phyloP scores from a whole-genome alignment of 2,329 filamentous ascomycete genomes.

The Xylariales sp. region DNA sequence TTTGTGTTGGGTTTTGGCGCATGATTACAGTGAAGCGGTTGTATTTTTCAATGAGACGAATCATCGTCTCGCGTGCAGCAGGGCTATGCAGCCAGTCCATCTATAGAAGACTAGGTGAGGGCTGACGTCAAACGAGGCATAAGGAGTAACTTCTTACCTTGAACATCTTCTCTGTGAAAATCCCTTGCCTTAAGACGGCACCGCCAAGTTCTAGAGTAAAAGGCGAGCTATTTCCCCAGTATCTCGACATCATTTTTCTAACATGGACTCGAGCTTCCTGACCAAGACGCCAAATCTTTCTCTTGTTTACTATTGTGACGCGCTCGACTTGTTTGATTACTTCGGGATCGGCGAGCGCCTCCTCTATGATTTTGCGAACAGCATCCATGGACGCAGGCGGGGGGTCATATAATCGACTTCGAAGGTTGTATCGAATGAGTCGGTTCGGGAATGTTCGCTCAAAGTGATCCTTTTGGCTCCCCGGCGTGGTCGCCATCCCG shows the following conservation, averaged over 20 bases:
- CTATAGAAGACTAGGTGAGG: constrained; percentile 30
- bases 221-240: constrained; percentile 74
- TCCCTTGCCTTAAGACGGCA: constrained; percentile 73
- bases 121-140: neutral
- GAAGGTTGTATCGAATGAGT: constrained; percentile 62
- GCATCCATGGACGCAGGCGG: constrained; percentile 59
- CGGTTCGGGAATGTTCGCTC: constrained; percentile 67
- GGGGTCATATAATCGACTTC: constrained; percentile 54
- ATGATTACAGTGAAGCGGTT: constrained; percentile 72
- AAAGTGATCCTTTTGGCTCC: constrained; percentile 38
- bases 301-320: constrained; percentile 35
- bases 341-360: constrained; percentile 53
- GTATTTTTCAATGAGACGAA: constrained; percentile 73
- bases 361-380: constrained; percentile 64
- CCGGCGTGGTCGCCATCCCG: constrained; percentile 59
- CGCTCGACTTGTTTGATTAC: constrained; percentile 57
- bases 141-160: constrained; percentile 50
- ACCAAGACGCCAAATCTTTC: constrained; percentile 42
- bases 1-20: constrained; percentile 55
- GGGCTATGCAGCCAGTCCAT: constrained; percentile 85
- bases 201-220: constrained; percentile 74
- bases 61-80: constrained; percentile 70
- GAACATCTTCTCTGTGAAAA: constrained; percentile 79
- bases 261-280: constrained; percentile 57
- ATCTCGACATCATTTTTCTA: constrained; percentile 76